phyloP scores from a whole-genome alignment of 1,284 basidiomycete genomes.

The Fomitiporia mediterranea region DNA sequence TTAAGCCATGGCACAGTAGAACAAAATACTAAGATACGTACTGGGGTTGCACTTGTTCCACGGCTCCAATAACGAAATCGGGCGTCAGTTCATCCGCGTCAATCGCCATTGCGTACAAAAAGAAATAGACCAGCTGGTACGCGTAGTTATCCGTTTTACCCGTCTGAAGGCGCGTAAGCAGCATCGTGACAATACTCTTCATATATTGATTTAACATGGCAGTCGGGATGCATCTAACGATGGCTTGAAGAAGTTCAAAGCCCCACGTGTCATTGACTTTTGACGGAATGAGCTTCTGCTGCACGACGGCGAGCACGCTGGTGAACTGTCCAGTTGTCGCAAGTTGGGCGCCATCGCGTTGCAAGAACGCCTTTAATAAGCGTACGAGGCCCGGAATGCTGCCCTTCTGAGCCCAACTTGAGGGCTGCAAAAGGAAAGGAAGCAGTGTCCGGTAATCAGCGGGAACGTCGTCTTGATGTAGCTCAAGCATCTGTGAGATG shows the following conservation, averaged over 20 bases:
- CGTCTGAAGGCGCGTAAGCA: conserved; percentile 82
- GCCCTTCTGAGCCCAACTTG: conserved; percentile 93
- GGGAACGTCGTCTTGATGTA: conserved; percentile 69
- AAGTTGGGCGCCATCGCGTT: conserved; percentile 67
- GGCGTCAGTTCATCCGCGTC: conserved; percentile 69
- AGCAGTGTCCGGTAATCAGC: conserved; percentile 77
- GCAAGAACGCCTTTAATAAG: conserved; percentile 81
- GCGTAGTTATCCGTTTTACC: conserved; percentile 90
- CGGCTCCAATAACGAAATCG: conserved; percentile 69
- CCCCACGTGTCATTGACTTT: conserved; percentile 90
- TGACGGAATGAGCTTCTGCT: conserved; percentile 83
- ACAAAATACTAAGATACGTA: conserved; percentile 35
- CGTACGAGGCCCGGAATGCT: conserved; percentile 93
- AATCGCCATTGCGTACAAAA: conserved; percentile 73
- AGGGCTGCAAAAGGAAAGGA: conserved; percentile 80
- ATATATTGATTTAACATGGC: conserved; percentile 68
- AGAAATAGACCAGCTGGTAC: conserved; percentile 79
- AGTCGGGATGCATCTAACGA: conserved; percentile 70
- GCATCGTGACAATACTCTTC: conserved; percentile 73
- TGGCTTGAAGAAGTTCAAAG: conserved; percentile 82
- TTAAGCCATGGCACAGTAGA: conserved; percentile 10
- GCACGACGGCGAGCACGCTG: conserved; percentile 84
- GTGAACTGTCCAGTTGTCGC: conserved; percentile 72
- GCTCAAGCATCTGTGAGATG: conserved; percentile 91
- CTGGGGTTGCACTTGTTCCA: conserved; percentile 88